phyloP scores from a whole-genome alignment of 768 basidiomycete genomes.

The Rhodotorula taiwanensis region DNA sequence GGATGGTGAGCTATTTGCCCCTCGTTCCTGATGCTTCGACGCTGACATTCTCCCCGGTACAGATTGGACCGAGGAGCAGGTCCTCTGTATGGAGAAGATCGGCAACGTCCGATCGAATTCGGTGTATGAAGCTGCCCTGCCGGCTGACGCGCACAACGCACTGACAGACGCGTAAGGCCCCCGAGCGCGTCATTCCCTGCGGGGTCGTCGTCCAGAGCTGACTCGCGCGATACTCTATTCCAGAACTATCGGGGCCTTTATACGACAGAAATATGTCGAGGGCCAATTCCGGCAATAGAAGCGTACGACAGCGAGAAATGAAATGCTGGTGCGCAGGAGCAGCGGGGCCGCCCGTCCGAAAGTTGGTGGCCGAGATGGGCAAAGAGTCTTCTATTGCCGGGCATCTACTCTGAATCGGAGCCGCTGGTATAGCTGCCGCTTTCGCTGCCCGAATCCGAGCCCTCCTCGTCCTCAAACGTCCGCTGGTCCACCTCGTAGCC shows the following conservation, averaged over 20 bases:
- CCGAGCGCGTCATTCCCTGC: no score
- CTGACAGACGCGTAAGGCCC: slow-evolving; percentile 14
- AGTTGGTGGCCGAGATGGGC: no score
- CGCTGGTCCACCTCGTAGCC: slow-evolving; percentile 76
- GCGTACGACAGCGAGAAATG: no score
- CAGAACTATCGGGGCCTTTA: slow-evolving; percentile 19
- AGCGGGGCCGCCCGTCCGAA: no score
- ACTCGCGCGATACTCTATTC: no score
- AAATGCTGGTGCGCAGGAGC: no score
- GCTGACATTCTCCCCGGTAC: background rate
- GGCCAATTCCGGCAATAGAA: no score
- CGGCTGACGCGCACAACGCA: background rate
- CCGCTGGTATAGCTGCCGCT: slow-evolving; percentile 18
- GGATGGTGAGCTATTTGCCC: slow-evolving; percentile 12
- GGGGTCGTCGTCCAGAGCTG: no score
- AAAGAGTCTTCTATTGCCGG: background rate
- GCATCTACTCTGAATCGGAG: background rate
- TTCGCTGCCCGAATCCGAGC: slow-evolving; percentile 26
- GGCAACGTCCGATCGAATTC: slow-evolving; percentile 32
- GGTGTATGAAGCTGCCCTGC: slow-evolving; percentile 17
- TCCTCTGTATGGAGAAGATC: slow-evolving; percentile 18
- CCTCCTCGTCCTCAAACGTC: slow-evolving; percentile 52
- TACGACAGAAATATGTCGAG: slow-evolving; percentile 36
- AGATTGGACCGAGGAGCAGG: slow-evolving; percentile 40
- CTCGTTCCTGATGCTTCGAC: background rate